Conservation (phyloP, 257 asterid species). For the Nicotiana noctiflora region DNA sequence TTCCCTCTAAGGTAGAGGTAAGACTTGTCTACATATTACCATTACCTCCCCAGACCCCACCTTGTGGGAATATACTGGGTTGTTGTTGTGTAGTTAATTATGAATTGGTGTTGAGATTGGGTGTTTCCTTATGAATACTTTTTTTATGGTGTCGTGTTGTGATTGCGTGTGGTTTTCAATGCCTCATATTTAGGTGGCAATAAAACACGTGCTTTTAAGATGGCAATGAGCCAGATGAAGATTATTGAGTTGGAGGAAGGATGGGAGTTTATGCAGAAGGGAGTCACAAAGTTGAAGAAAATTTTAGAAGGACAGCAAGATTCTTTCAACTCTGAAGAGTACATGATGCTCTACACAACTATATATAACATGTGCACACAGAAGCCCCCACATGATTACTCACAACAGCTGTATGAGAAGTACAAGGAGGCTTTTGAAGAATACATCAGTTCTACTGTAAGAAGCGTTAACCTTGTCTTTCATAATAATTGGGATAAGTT, state of each 20-base stretch:
- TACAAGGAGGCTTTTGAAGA: constrained; percentile 36
- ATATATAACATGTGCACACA: constrained; percentile 40
- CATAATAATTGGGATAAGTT: background rate
- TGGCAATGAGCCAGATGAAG: constrained; percentile 19
- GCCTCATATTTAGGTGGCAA: background rate
- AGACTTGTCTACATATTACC: no score
- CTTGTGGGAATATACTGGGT: no score
- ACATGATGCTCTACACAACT: constrained; percentile 39
- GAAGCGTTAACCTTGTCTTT: background rate
- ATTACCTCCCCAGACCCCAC: no score
- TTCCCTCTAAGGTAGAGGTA: no score
- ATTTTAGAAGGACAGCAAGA: constrained; percentile 31
- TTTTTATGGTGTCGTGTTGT: background rate
- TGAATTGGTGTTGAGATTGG: background rate
- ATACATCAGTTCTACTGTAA: constrained; percentile 33
- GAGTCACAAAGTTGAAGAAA: constrained; percentile 31
- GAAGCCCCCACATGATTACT: constrained; percentile 35
- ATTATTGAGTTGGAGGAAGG: constrained; percentile 37
- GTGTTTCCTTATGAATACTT: background rate
- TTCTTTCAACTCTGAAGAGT: constrained; percentile 35
- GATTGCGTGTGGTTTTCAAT: background rate
- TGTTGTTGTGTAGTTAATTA: no score
- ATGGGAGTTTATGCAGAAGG: constrained; percentile 37
- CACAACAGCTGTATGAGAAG: constrained; percentile 32
- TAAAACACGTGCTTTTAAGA: background rate